phyloP scores from a whole-genome alignment of 148 eudicot genomes.

The Spergularia bocconei region DNA sequence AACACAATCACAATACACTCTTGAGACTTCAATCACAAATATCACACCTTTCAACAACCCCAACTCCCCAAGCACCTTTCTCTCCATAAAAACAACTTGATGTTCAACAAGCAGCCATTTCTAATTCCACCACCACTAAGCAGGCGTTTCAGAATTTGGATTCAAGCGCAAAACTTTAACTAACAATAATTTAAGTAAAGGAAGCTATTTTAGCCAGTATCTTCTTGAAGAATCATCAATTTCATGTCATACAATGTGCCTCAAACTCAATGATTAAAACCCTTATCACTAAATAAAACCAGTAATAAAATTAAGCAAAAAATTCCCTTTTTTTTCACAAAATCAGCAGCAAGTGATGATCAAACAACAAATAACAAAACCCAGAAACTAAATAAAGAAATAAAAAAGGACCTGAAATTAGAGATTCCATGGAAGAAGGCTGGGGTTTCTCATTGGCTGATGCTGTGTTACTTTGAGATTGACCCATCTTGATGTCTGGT shows the following conservation, averaged over 20 bases:
- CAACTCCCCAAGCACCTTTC: no score
- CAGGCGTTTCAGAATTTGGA: background rate
- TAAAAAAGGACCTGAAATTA: slow-evolving; percentile 39
- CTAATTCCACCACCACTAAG: background rate
- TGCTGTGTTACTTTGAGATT: slow-evolving; percentile 45
- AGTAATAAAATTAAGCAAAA: background rate
- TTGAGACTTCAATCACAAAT: no score
- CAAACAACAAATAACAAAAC: background rate
- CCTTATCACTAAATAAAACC: background rate
- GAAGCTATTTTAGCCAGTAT: no score
- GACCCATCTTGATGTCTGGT: slow-evolving; percentile 43
- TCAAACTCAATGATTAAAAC: background rate
- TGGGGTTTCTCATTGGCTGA: slow-evolving; percentile 25
- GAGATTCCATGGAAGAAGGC: slow-evolving; percentile 49
- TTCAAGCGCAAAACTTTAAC: no score
- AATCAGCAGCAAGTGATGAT: background rate
- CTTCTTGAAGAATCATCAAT: background rate
- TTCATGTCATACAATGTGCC: background rate
- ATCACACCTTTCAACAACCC: no score
- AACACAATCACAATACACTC: no score
- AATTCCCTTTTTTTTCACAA: background rate
- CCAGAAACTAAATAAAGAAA: background rate
- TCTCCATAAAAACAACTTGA: background rate
- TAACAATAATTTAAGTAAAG: background rate
- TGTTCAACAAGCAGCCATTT: background rate